Base-by-base conservation (phyloP, 257 asterid species). In the Nicotiana benthamiana region DNA sequence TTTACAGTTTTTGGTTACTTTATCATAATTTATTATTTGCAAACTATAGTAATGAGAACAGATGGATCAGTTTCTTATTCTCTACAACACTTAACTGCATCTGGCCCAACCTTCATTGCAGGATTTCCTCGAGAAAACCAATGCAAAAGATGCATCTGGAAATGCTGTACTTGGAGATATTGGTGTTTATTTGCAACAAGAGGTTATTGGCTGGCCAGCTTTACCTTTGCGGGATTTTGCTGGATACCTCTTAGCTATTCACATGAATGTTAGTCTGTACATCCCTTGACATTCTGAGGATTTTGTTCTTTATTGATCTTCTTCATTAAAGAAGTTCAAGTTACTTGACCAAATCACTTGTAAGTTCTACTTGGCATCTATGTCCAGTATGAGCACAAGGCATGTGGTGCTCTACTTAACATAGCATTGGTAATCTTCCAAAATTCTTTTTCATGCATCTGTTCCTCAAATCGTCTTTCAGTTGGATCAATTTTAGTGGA, bases 81-180 rank as follows among this genome's bases (percentile, higher is more conserved):
- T 43, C 46, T 22, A 20, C 5, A 43, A 6, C 20, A 70, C 36
- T 46, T 13, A 48, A 74, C 61, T 74, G 40, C 43, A 48, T 74
- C 40, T 79, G 56, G 36, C 51, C 43, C 64, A 27, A 30, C 82
- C 66, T 80, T 79, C 30, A 46, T 80, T 87, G 81, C 97, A 95
- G 98, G 87, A 87, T 86, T 87, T 91, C 83, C 89, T 95, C 75
- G 85, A 83, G 84, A 92, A 90, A 90, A 91, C 94, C 54, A 89
- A 92, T 87, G 97, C 97, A 61, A 92, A 77, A 75, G 99, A 95
- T 87, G 99, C 98, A 83, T 93, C 97, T 30, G 98, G 99, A 56
- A 95, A 95, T 84, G 80, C 77, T 40, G 84, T 95, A 76, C 85
- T 95, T 34, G 97, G 99, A 83, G 99, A 95, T 90, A 84, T 95